A percentile compares a stretch with the other conserved stretches of the same genome.
Conservation (phyloP, 1,284 basidiomycete species). For the Testicularia cyperi region DNA sequence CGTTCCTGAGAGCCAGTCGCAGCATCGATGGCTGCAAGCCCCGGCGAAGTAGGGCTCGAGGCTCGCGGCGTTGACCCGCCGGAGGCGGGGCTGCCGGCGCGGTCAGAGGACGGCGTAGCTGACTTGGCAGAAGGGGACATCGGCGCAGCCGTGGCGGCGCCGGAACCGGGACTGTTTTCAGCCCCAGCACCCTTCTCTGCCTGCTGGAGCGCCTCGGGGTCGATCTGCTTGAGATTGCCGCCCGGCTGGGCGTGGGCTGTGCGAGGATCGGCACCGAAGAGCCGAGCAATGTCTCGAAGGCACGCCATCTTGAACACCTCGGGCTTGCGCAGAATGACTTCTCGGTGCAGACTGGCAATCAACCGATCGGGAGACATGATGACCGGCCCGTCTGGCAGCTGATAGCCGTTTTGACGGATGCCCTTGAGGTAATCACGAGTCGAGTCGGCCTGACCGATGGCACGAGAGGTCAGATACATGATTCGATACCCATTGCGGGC, state of each 20-base stretch:
- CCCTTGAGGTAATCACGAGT: conserved; percentile 93
- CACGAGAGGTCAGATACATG: conserved; percentile 95
- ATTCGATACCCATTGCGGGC: conserved; percentile 93
- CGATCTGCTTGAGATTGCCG: conserved; percentile 5
- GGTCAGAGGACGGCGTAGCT: background rate
- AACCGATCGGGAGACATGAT: conserved; percentile 98
- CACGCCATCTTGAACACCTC: conserved; percentile 99
- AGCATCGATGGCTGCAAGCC: no score
- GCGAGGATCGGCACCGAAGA: conserved; percentile 71
- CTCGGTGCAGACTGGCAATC: conserved; percentile 87
- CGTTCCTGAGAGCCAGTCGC: no score
- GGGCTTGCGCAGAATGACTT: conserved; percentile 73
- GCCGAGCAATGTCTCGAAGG: conserved; percentile 86
- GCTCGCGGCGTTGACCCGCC: background rate
- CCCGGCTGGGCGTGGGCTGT: conserved; percentile 14
- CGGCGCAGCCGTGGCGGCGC: conserved; percentile 4
- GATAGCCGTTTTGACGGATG: conserved; percentile 92
- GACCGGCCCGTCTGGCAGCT: conserved; percentile 94
- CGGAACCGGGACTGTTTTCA: conserved; percentile 7
- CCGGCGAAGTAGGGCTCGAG: conserved; percentile 7
- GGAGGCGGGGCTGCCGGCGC: conserved; percentile 5
- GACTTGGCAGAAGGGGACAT: background rate
- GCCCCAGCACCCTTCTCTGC: conserved; percentile 5
- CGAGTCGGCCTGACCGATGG: conserved; percentile 96
- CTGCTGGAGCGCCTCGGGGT: conserved; percentile 2